Percentiles rank a stretch among this genome's conserved stretches.
phyloP scores from a whole-genome alignment of 495 filamentous ascomycete species.

The Aspergillus avenaceus region DNA sequence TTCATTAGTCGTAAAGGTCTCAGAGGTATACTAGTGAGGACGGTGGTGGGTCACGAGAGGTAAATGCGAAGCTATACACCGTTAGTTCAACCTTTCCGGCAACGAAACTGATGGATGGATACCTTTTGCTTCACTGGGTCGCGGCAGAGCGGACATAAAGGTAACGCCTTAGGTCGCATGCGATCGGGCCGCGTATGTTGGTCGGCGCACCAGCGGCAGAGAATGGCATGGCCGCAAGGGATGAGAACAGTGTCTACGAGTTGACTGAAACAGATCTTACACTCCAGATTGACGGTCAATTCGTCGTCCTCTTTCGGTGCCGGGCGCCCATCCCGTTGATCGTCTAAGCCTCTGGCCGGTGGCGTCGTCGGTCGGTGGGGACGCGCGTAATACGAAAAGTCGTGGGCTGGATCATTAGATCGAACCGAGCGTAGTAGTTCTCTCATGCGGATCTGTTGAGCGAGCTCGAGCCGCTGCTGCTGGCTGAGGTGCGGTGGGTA shows the following conservation, averaged over 20 bases:
- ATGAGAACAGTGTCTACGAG: slow-evolving; percentile 49
- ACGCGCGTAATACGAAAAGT: no score
- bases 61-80: slow-evolving; percentile 18
- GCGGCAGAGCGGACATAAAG: slow-evolving; percentile 23
- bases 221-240: slow-evolving; percentile 53
- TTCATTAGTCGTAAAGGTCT: background rate
- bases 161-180: slow-evolving; percentile 9
- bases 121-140: slow-evolving; percentile 20
- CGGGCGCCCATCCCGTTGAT: slow-evolving; percentile 26
- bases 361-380: no score
- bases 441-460: background rate
- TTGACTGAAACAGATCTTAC: slow-evolving; percentile 53
- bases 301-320: slow-evolving; percentile 41
- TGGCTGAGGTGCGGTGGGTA: background rate
- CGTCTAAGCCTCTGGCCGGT: slow-evolving; percentile 14
- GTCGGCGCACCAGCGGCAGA: slow-evolving; percentile 41
- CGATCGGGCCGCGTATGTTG: slow-evolving; percentile 14
- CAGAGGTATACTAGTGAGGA: no score
- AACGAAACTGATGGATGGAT: background rate
- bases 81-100: background rate
- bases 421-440: background rate
- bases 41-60: slow-evolving; percentile 8
- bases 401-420: no score
- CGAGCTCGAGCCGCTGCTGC: background rate
- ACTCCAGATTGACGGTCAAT: slow-evolving; percentile 48